Percentiles rank a stretch among this genome's conserved stretches.
Evolutionary conservation across 2,329 filamentous ascomycete genomes (phyloP).

Genomic region (Claviceps purpurea): DNA sequence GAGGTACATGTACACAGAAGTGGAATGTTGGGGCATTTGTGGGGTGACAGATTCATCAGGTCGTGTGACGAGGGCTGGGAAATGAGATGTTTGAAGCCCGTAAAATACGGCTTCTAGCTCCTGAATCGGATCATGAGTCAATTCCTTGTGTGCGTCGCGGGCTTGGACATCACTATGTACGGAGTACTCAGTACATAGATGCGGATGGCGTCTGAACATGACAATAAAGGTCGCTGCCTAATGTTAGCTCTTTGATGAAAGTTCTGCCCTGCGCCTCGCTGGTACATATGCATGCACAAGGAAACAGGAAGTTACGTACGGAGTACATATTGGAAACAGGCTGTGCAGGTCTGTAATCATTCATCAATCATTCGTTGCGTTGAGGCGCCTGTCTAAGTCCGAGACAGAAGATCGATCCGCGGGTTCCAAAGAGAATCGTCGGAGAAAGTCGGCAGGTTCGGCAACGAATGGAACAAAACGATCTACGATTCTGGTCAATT

Average conservation of each 20-base stretch:
- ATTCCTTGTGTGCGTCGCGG: neutral
- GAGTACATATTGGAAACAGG: too few relatives aligned
- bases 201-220: too few relatives aligned
- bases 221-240: too few relatives aligned
- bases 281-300: too few relatives aligned
- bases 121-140: too few relatives aligned
- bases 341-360: neutral
- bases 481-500: too few relatives aligned
- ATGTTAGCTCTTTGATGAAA: too few relatives aligned
- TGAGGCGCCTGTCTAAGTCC: neutral
- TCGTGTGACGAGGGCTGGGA: neutral
- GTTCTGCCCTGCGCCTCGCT: too few relatives aligned
- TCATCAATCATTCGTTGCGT: neutral
- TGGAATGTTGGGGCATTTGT: neutral
- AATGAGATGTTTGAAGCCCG: neutral
- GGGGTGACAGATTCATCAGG: neutral
- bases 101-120: neutral
- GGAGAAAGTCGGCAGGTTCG: neutral
- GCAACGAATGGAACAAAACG: neutral
- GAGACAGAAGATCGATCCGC: neutral
- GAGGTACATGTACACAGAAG: neutral
- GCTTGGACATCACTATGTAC: neutral
- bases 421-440: neutral
- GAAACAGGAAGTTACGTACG: too few relatives aligned
- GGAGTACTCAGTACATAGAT: too few relatives aligned